Evolutionary conservation across 495 filamentous ascomycete genomes (phyloP), one percentile per base, ranked within the genome.

Genomic region (Lepidopterella palustris): DNA sequence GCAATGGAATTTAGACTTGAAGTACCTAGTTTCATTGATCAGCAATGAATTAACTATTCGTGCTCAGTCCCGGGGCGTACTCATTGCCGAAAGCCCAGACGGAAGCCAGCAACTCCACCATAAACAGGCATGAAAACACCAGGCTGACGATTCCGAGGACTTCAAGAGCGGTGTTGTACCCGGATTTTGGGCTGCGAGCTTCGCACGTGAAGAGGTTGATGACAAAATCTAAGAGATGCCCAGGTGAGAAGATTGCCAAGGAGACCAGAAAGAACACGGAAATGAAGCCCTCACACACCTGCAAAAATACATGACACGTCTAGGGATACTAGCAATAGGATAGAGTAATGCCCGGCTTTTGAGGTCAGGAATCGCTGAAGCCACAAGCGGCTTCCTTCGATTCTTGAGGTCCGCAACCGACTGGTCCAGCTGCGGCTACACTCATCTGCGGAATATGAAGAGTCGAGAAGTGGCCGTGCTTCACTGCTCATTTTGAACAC

Each of bases 181-280:
- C 75, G 4, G 64, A 58, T 40, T 70, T 69, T 27, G 65, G 55
- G 6, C 69, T 63, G 50, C 74, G 57, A 9, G 68, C 65, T 67
- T 84, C 82, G 71, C 85, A 87, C 20, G 78, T 78, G 25, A 82
- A 74, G 3, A 87, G 73, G 39, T 78, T 76, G 54, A 87, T 79
- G 52, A 88, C 75, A 51, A 88, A 81, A 63, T 82, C 82, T 45
- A 23, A 18, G 2, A 23, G 35, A 32, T n/a, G n/a, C n/a, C n/a
- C n/a, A n/a, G n/a, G 21, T 20, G 13, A 45, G 32, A 21, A 9
- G 9, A 53, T 9, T 18, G 15, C 27, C 18, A 52, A 23, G 26
- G 21, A 25, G 4, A 40, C 25, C 21, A 5, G 1, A 39, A n/a
- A 23, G 6, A 5, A 28, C 11, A 27, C 29, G 29, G 26, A 2